These are phyloP conservation scores for Ilyonectria sp. DNA, from an alignment of 2,329 filamentous ascomycete species.

Conservation along the genomic window DNA sequence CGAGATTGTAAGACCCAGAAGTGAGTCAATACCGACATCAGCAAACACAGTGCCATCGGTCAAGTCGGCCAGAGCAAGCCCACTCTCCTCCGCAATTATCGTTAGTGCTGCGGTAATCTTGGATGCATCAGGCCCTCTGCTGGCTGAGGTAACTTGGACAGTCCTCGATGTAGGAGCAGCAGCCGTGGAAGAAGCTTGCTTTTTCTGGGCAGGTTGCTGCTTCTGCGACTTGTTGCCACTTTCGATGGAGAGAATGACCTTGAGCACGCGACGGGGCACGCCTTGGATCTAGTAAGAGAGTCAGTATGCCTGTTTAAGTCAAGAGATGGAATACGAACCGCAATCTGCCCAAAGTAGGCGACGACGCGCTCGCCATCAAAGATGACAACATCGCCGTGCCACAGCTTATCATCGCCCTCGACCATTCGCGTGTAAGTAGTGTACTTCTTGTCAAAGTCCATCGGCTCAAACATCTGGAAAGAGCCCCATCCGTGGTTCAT, in stretches of 20 bases:
- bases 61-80: slow-evolving; percentile 57
- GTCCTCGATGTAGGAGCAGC: background rate
- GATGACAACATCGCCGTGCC: slow-evolving; percentile 66
- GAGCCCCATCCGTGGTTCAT: slow-evolving; percentile 45
- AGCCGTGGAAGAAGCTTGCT: background rate
- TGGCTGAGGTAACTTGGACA: background rate
- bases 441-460: slow-evolving; percentile 42
- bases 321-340: slow-evolving; percentile 47
- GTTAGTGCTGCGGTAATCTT: slow-evolving; percentile 25
- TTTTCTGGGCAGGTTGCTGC: slow-evolving; percentile 2
- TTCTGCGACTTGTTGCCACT: slow-evolving; percentile 33
- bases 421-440: slow-evolving; percentile 41
- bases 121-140: background rate
- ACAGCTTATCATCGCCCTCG: slow-evolving; percentile 35
- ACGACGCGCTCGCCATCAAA: slow-evolving; percentile 68
- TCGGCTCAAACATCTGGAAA: slow-evolving; percentile 36
- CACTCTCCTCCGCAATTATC: slow-evolving; percentile 42
- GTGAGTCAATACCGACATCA: slow-evolving; percentile 73
- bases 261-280: slow-evolving; percentile 39
- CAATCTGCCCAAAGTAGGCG: slow-evolving; percentile 47
- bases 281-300: slow-evolving; percentile 32
- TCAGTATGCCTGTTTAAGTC: background rate
- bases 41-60: slow-evolving; percentile 70
- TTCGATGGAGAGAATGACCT: slow-evolving; percentile 38
- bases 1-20: slow-evolving; percentile 72